These are phyloP conservation scores for Fragaria ananassa DNA, from an alignment of 306 rosid species.

Conservation along the genomic window DNA sequence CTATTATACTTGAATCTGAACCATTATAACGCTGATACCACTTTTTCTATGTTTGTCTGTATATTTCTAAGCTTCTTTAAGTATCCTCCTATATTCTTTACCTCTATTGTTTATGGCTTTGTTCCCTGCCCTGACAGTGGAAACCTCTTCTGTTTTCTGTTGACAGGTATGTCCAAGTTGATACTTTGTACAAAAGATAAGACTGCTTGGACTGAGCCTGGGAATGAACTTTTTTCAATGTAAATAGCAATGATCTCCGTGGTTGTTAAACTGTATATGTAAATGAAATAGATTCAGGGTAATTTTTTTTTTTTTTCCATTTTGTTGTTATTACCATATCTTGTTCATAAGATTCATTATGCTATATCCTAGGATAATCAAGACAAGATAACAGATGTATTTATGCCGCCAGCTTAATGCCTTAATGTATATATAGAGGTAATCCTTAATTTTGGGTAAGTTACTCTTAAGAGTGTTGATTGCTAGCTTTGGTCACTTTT, in stretches of 20 bases:
- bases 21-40: background rate
- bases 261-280: conserved; percentile 12
- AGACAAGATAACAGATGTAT: background rate
- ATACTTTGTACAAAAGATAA: background rate
- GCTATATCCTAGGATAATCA: background rate
- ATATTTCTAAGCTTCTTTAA: background rate
- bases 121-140: background rate
- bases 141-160: background rate
- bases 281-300: background rate
- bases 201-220: background rate
- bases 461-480: background rate
- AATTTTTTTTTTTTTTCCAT: background rate
- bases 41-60: background rate
- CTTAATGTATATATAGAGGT: background rate
- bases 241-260: background rate
- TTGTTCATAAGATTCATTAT: background rate
- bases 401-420: background rate
- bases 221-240: background rate
- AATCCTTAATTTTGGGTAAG: background rate
- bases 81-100: background rate
- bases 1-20: background rate
- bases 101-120: background rate
- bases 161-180: conserved; percentile 34
- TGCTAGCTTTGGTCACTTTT: background rate
- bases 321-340: background rate